Evolutionary conservation across 2,329 filamentous ascomycete genomes (phyloP), one percentile per base, ranked within the genome.

Genomic region (Penicillium sp.): DNA sequence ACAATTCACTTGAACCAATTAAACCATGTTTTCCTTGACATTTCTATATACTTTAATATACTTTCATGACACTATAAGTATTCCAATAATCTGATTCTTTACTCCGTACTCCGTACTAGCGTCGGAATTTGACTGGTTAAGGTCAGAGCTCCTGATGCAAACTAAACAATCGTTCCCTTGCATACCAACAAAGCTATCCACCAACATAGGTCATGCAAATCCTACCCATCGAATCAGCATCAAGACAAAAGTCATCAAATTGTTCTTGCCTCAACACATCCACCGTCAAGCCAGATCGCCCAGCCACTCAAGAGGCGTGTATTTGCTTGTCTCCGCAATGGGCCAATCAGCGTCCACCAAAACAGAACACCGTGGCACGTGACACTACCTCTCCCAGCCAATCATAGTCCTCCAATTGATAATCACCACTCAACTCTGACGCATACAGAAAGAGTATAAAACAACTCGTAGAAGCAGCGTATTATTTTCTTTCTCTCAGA

Each of bases 341-440:
- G 7, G 38, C 63, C 63, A 66, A 64, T 59, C 57, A 66, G 54
- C 43, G 23, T 11, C 29, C 15, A 27, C 8, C 16, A 2, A 52
- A 54, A 52, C 23, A 15, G 13, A 38, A 3, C 19, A 25, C 33
- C 1, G 4, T 11, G 11, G 39, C 60, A 64, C 57, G 52, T 60
- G 58, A 55, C 13, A 8, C 1, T 0, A 0, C 0, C 0, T 2
- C 6, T 21, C 1, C 0, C n/a, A 29, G 8, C 70, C 67, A 72
- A 72, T 65, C 60, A 70, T n/a, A n/a, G 27, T 0, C 1, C n/a
- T 34, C 43, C 4, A 27, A 68, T 71, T 71, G 60, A 40, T 67
- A 70, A 72, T 65, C 62, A 57, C 13, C 13, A 40, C 31, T 51
- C 53, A 53, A 36, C 33, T 45, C 53, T 60, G 57, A 63, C 59